A percentile compares a stretch with the other conserved stretches of the same genome.
Evolutionary conservation across 805 yeast genomes (phyloP).

Genomic region (Yamadazyma sp.): DNA sequence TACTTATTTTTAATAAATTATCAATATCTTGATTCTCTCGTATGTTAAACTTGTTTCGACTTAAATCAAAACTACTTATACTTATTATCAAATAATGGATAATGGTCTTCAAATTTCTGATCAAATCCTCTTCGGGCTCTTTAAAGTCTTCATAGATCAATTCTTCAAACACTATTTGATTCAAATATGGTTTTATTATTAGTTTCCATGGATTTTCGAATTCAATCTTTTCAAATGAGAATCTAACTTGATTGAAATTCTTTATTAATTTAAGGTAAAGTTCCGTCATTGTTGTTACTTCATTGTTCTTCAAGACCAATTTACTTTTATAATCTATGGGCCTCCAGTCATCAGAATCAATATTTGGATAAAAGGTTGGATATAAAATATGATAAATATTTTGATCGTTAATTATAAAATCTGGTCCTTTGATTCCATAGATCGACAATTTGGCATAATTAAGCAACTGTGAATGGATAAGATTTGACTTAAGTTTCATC

Average conservation of each 20-base stretch:
- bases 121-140: slow-evolving; percentile 6
- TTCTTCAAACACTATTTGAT: slow-evolving; percentile 28
- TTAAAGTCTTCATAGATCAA: slow-evolving; percentile 7
- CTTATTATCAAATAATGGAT: slow-evolving; percentile 24
- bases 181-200: slow-evolving; percentile 27
- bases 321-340: slow-evolving; percentile 20
- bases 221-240: slow-evolving; percentile 26
- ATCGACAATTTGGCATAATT: slow-evolving; percentile 38
- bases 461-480: slow-evolving; percentile 34
- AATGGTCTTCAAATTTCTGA: slow-evolving; percentile 18
- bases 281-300: neutral
- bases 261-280: slow-evolving; percentile 6
- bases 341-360: slow-evolving; percentile 40
- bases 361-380: slow-evolving; percentile 42
- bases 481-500: slow-evolving; percentile 10
- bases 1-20: slow-evolving; percentile 24
- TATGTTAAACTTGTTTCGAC: slow-evolving; percentile 9
- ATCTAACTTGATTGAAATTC: slow-evolving; percentile 19
- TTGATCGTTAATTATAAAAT: slow-evolving; percentile 36
- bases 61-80: slow-evolving; percentile 15
- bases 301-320: slow-evolving; percentile 13
- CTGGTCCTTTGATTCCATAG: slow-evolving; percentile 39
- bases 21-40: slow-evolving; percentile 18
- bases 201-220: slow-evolving; percentile 27
- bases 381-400: slow-evolving; percentile 42